These are phyloP conservation scores for Gaultheria prostrata DNA, from an alignment of 148 eudicot genomes.

Conservation along the genomic window DNA sequence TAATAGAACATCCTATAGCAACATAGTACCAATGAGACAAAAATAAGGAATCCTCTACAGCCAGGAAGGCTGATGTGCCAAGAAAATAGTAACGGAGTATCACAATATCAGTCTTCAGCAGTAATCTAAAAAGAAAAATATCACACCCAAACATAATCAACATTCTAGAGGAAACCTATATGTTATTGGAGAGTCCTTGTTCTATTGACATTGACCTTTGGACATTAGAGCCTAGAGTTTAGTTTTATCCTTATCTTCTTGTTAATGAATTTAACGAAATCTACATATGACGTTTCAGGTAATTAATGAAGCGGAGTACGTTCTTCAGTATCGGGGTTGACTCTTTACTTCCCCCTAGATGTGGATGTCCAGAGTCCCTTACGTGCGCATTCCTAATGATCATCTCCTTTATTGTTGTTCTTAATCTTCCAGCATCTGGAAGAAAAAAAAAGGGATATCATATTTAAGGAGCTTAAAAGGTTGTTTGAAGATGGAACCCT, in stretches of 20 bases:
- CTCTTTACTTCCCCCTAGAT: too few species aligned
- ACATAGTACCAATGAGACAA: conserved; percentile 6
- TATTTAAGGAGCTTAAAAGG: neutral
- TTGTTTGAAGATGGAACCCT: neutral
- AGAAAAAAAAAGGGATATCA: neutral
- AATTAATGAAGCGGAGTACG: too few species aligned
- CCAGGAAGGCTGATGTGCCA: neutral
- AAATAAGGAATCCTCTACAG: neutral
- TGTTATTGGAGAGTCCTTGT: neutral
- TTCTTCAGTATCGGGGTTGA: too few species aligned
- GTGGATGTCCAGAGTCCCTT: neutral
- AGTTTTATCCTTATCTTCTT: too few species aligned
- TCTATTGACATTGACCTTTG: neutral
- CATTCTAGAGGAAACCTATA: neutral
- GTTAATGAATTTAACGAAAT: too few species aligned
- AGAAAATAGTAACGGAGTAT: neutral
- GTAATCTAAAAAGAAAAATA: neutral
- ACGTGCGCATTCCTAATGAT: neutral
- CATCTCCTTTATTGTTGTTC: neutral
- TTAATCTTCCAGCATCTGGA: neutral
- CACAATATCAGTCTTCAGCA: neutral
- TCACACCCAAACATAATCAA: neutral
- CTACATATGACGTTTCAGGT: too few species aligned
- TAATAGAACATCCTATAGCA: conserved; percentile 65
- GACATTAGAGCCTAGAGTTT: neutral